Conservation (phyloP, 345 rosid species). For the Hibiscus trionum region DNA sequence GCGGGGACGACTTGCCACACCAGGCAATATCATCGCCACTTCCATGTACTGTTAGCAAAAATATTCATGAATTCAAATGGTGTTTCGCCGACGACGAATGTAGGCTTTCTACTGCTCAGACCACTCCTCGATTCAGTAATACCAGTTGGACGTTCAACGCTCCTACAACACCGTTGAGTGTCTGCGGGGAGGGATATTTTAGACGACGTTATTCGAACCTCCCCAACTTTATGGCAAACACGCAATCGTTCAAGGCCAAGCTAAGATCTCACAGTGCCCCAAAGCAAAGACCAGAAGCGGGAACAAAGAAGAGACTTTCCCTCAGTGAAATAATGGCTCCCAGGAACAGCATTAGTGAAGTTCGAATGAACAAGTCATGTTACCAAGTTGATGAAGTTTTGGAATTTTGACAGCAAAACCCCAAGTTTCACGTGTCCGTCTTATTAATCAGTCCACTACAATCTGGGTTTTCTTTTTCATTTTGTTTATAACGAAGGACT, state of each 20-base stretch:
- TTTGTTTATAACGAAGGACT: not conserved
- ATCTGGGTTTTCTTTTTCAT: not conserved
- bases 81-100: conserved; percentile 25
- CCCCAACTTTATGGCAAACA: conserved; percentile 76
- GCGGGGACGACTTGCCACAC: conserved; percentile 20
- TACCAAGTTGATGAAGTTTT: conserved; percentile 22
- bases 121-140: conserved; percentile 49
- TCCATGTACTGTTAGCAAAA: conserved; percentile 24
- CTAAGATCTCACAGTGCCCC: conserved; percentile 68
- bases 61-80: conserved; percentile 37
- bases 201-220: conserved; percentile 24
- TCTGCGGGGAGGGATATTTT: conserved; percentile 33
- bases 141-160: conserved; percentile 4
- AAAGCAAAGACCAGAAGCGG: conserved; percentile 51
- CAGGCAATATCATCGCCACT: conserved; percentile 25
- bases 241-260: conserved; percentile 72
- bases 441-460: not conserved
- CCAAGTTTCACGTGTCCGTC: not conserved
- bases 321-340: conserved; percentile 49
- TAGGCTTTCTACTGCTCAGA: conserved; percentile 41
- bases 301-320: conserved; percentile 38
- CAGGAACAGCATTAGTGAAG: conserved; percentile 45
- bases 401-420: not conserved
- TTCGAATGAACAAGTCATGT: conserved; percentile 35
- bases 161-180: conserved; percentile 34